Evolutionary conservation across 768 basidiomycete genomes (phyloP), one percentile per base, ranked within the genome.

Genomic region (Ramaria sp.): DNA sequence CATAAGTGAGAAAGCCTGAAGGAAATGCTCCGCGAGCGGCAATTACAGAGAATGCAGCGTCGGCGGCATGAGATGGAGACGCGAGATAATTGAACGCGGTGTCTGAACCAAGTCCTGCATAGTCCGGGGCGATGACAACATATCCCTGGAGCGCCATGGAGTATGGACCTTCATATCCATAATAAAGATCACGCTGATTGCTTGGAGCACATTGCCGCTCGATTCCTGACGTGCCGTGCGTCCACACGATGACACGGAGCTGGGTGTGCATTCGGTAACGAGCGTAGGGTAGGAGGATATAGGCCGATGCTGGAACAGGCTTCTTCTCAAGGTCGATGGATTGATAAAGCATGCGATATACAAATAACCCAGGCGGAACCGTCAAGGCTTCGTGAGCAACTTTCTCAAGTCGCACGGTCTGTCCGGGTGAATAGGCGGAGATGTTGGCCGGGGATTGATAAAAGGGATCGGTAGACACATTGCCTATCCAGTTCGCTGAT

Each of bases 161-260:
- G 27, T 43, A 52, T 27, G 51, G 39, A 7, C n/a, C 51, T 8
- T 52, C 38, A 22, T 24, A 43, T 24, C 18, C 38, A 44, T 52
- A 52, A 34, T 52, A 52, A 3, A 52, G 25, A 15, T 52, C 16
- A 13, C 38, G 42, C 28, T 52, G 51, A 27, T 52, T 52, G 39
- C 51, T 52, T 10, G 51, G 51, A 1, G 51, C 51, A 22, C 51
- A 52, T 22, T 52, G 51, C 22, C 51, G 34, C 27, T 52, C 39
- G 27, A 52, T 52, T 6, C 51, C 51, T 12, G 51, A 42, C 7
- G 51, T 52, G 2, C 51, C 51, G 27, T 52, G 51, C 10, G 51
- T 37, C 51, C 51, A 52, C 39, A 44, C 41, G 16, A 52, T 25
- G n/a, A 52, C 38, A 20, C 28, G 13, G n/a, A 42, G 42, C 10